A percentile compares a stretch with the other conserved stretches of the same genome.
Evolutionary conservation across 768 basidiomycete species (phyloP).

Genomic region (Arthromyces matolae): DNA sequence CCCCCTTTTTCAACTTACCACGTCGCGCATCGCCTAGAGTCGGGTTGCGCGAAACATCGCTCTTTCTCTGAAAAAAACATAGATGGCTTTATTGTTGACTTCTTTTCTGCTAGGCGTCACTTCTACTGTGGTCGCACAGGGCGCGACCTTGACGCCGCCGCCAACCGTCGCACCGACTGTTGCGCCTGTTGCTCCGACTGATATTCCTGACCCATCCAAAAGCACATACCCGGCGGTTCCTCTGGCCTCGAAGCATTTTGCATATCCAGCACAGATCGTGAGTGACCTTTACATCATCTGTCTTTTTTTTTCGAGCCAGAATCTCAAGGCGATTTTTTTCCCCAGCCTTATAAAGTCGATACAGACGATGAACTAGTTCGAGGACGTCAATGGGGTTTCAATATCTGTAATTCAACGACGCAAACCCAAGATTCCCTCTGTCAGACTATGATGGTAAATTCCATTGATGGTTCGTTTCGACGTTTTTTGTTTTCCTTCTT

Average conservation of each 20-base stretch:
- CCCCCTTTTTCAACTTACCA: constrained; percentile 2
- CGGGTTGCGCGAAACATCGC: neutral
- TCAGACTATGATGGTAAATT: constrained; percentile 53
- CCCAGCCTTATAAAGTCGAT: constrained; percentile 29
- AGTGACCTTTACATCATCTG: constrained; percentile 12
- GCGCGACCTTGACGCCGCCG: constrained; percentile 5
- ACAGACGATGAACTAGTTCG: constrained; percentile 29
- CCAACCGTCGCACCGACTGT: neutral
- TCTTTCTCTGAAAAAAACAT: neutral
- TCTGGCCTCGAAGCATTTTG: constrained; percentile 38
- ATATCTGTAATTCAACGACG: constrained; percentile 59
- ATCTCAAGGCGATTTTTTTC: neutral
- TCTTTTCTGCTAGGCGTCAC: constrained; percentile 3
- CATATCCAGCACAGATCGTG: constrained; percentile 40
- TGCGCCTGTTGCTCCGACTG: neutral
- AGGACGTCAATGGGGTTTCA: constrained; percentile 58
- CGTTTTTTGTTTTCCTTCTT: constrained; percentile 3
- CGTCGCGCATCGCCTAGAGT: neutral
- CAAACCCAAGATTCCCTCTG: constrained; percentile 42
- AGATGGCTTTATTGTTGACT: constrained; percentile 2
- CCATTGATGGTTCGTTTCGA: constrained; percentile 38
- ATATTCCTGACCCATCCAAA: constrained; percentile 6
- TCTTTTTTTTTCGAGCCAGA: neutral
- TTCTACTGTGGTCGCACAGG: constrained; percentile 1
- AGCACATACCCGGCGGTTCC: constrained; percentile 38